phyloP scores from a whole-genome alignment of 148 eudicot genomes.

The Cornus florida region DNA sequence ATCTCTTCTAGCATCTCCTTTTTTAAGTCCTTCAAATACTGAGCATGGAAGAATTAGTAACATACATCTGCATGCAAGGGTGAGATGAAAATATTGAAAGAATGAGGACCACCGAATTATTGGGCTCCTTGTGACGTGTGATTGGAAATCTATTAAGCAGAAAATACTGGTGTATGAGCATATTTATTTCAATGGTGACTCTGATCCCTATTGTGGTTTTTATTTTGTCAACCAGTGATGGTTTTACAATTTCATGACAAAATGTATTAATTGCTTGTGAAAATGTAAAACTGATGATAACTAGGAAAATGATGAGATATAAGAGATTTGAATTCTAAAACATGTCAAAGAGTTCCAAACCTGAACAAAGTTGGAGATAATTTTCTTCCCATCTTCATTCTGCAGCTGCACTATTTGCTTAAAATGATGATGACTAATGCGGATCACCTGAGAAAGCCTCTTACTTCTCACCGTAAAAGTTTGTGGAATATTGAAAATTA shows the following conservation, averaged over 20 bases:
- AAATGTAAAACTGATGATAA: not conserved
- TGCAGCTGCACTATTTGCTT: slow-evolving; percentile 49
- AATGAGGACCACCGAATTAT: not conserved
- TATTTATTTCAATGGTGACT: too few species aligned
- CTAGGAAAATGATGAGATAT: not conserved
- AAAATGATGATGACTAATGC: slow-evolving; percentile 53
- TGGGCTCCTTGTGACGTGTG: not conserved
- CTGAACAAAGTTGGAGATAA: slow-evolving; percentile 49
- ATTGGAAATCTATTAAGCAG: not conserved
- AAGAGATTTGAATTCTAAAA: not conserved
- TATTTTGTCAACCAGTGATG: too few species aligned
- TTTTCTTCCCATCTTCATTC: slow-evolving; percentile 36
- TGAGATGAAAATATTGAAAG: not conserved
- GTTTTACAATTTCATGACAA: not conserved
- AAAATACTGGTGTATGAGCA: not conserved
- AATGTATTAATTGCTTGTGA: not conserved
- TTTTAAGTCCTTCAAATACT: slow-evolving; percentile 45
- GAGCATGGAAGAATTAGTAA: slow-evolving; percentile 16
- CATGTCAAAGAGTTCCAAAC: slow-evolving; percentile 15
- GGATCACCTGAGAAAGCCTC: slow-evolving; percentile 59
- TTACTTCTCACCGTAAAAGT: slow-evolving; percentile 62
- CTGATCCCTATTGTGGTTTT: too few species aligned
- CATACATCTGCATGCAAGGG: not conserved
- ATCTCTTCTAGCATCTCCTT: slow-evolving; percentile 50
- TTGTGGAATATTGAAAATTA: slow-evolving; percentile 36